Evolutionary conservation across 306 rosid genomes (phyloP), one percentile per base, ranked within the genome.

Genomic region (Vigna radiata): DNA sequence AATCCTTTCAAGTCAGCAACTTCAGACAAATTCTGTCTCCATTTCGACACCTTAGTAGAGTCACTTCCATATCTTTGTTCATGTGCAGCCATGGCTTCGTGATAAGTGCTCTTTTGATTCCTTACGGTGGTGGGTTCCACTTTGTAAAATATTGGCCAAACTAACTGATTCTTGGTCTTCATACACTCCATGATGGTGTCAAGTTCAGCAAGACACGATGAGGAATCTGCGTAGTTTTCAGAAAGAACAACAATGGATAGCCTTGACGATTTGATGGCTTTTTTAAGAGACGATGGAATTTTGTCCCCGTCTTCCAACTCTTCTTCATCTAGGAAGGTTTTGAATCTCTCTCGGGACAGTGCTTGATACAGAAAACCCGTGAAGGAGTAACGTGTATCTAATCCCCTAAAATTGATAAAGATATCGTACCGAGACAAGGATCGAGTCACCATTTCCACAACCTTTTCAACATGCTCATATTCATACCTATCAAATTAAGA

Each of bases 291-390:
- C 13, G 15, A 3, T 11, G 77, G 18, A 70, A 78, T 78, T 16
- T 61, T 41, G 5, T 78, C 55, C 29, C 82, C 82, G 2, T 31
- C 29, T 0, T 48, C 1, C 36, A 78, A 29, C 6, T 43, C 64
- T 16, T 12, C 63, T 3, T 71, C 67, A 39, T 78, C 82, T 48
- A 70, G 48, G 61, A 79, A 79, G 64, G 72, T 61, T 3, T 37
- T 79, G 53, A 70, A 48, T 11, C 82, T 77, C 0, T 7, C 48
- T 0, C 31, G 59, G 1, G 41, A 2, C 17, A 78, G n/a, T 16
- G 77, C 63, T 1, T 37, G 2, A 59, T 58, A 68, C 23, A 78
- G 81, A 61, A 61, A 61, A 61, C 67, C 67, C 7, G 67, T 61
- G 33, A 61, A 61, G 0, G 67, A 31, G 67, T 61, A 16, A 1